Evolutionary conservation across 2,329 filamentous ascomycete species (phyloP).

Genomic region (Aspergillus ibericus): DNA sequence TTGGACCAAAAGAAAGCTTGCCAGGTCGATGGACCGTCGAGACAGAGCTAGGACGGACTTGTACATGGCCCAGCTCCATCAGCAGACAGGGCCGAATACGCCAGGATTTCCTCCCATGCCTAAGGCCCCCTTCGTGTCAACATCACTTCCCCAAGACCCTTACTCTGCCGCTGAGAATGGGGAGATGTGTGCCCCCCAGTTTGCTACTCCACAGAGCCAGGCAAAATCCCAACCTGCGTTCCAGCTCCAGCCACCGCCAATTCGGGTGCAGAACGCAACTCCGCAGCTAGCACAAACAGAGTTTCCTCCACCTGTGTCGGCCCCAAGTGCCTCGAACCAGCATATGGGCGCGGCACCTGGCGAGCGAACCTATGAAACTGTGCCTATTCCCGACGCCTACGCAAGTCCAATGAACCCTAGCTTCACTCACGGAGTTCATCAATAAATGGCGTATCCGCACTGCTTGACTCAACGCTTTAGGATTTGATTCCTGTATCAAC

Average conservation of each 20-base stretch:
- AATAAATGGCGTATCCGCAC: constrained; percentile 12
- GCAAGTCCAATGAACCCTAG: constrained; percentile 50
- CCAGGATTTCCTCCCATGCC: constrained; percentile 77
- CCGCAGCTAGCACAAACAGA: constrained; percentile 65
- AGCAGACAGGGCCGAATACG: constrained; percentile 91
- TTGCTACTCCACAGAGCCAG: constrained; percentile 64
- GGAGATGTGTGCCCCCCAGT: constrained; percentile 50
- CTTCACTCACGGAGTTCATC: constrained; percentile 32
- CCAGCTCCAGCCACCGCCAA: constrained; percentile 81
- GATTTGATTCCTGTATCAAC: no score
- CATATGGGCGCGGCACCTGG: constrained; percentile 72
- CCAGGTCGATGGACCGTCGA: constrained; percentile 94
- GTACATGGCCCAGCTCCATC: constrained; percentile 81
- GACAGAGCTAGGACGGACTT: constrained; percentile 93
- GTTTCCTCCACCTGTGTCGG: constrained; percentile 55
- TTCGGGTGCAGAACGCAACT: constrained; percentile 73
- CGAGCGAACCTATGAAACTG: constrained; percentile 79
- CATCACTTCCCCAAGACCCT: constrained; percentile 41
- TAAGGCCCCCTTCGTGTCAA: constrained; percentile 47
- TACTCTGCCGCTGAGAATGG: constrained; percentile 56
- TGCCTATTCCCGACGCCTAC: constrained; percentile 88
- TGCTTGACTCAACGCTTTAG: background rate
- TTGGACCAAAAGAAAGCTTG: constrained; percentile 91
- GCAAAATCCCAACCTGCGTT: constrained; percentile 65
- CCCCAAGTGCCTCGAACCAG: constrained; percentile 51